Base-by-base conservation (phyloP, 2,329 filamentous ascomycete genomes). In the Sarocladium kiliense region DNA sequence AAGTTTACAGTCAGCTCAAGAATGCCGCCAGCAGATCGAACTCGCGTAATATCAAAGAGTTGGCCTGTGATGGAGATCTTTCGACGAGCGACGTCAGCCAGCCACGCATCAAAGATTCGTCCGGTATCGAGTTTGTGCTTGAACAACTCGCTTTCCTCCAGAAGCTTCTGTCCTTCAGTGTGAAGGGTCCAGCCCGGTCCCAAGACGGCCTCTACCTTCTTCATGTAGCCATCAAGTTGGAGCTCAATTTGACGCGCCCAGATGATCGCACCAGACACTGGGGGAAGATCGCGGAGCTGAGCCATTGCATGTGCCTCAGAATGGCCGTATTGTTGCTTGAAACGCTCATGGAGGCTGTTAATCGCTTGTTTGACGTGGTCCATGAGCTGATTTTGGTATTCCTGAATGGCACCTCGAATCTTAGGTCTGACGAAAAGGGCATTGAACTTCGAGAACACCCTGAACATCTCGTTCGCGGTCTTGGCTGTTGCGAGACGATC, bases 401-500 rank as follows among this genome's bases (percentile, higher is more conserved):
- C 93, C 42, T 91, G 89, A 65, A 99, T 99, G 55, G 94, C 95
- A 62, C 95, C 92, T 61, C 94, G 87, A 73, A 99, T 97, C 79
- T 99, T 99, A n/a, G 94, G 94, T 57, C 94, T 86, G 56, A 99
- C 93, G 63, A 99, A 96, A 27, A 99, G 85, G 2, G 94, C 94
- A 68, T 99, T 99, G 81, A 99, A 99, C 69, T 97, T 97, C 54
- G 94, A 97, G 70, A 99, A 99, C 58, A 99, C 94, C 55, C 95
- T 89, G 71, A 99, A 99, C 94, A 99, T 99, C 73, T 99, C 95
- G 67, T 96, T 97, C 39, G 94, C 94, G 59, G 91, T 96, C 78
- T 96, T 97, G 12, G 94, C 93, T 6, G 91, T 96, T 14, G 92
- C 94, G 55, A 99, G 80, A 57, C 94, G 88, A 71, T 99, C 94